phyloP scores from a whole-genome alignment of 495 filamentous ascomycete species.

The Penicillium ochrochloron region DNA sequence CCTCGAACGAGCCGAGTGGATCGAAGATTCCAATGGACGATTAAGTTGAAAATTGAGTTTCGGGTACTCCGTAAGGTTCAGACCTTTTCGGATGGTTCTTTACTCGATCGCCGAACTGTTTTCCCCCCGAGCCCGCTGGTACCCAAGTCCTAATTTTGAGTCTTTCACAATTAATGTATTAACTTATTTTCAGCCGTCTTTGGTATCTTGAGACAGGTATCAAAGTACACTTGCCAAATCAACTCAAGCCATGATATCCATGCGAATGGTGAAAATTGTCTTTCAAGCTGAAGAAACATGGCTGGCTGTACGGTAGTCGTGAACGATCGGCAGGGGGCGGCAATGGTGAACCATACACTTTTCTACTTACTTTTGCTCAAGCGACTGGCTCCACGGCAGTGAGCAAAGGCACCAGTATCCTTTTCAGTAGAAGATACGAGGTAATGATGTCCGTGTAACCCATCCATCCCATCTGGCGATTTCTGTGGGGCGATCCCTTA shows the following conservation, averaged over 20 bases:
- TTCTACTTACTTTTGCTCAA: background rate
- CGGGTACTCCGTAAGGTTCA: background rate
- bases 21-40: background rate
- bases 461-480: constrained; percentile 1
- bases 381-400: background rate
- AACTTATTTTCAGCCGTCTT: background rate
- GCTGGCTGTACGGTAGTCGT: background rate
- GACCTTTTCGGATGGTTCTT: background rate
- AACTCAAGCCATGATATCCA: background rate
- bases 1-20: background rate
- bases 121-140: background rate
- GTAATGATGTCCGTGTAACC: constrained; percentile 21
- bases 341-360: background rate
- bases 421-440: background rate
- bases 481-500: constrained; percentile 8
- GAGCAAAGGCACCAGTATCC: background rate
- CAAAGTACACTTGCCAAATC: background rate
- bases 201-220: background rate
- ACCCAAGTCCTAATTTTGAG: background rate
- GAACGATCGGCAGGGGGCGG: background rate
- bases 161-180: background rate
- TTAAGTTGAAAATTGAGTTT: constrained; percentile 4
- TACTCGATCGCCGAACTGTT: background rate
- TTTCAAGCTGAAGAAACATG: background rate
- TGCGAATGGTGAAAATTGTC: background rate